phyloP scores from a whole-genome alignment of 345 rosid species.

The Xanthoceras sorbifolium region DNA sequence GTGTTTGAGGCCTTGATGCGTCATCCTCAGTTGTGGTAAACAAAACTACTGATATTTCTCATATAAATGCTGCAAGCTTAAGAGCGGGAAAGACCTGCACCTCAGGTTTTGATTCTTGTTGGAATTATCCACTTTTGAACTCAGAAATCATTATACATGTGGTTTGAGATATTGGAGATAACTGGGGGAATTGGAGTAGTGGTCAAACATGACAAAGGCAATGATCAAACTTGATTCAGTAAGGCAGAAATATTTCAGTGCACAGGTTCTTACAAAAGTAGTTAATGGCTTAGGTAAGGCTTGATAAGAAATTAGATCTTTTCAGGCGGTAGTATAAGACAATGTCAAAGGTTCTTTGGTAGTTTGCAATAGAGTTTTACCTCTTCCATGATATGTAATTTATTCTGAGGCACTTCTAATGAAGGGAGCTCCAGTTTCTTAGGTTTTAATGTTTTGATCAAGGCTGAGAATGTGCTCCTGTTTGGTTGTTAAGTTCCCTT shows the following conservation, averaged over 20 bases:
- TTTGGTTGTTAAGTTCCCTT: not conserved
- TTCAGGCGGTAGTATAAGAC: not conserved
- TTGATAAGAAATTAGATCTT: not conserved
- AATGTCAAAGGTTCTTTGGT: not conserved
- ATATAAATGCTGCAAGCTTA: not conserved
- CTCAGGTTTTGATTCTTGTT: not conserved
- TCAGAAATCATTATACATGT: not conserved
- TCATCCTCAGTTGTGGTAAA: not conserved
- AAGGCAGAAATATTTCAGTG: conserved; percentile 2
- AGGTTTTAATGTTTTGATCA: conserved; percentile 1
- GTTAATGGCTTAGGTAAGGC: not conserved
- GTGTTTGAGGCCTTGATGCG: not conserved
- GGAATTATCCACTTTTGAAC: not conserved
- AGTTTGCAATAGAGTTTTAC: not conserved
- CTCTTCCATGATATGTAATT: not conserved
- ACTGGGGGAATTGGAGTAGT: not conserved
- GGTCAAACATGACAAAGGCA: not conserved
- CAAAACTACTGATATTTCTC: not conserved
- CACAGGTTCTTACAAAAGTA: not conserved
- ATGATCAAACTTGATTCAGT: not conserved
- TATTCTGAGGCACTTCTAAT: not conserved
- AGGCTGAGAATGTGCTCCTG: not conserved
- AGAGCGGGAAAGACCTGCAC: not conserved
- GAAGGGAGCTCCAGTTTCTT: not conserved
- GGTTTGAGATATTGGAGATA: not conserved